Evolutionary conservation across 2,329 filamentous ascomycete genomes (phyloP), one percentile per base, ranked within the genome.

Genomic region (Claviceps lovelessii): DNA sequence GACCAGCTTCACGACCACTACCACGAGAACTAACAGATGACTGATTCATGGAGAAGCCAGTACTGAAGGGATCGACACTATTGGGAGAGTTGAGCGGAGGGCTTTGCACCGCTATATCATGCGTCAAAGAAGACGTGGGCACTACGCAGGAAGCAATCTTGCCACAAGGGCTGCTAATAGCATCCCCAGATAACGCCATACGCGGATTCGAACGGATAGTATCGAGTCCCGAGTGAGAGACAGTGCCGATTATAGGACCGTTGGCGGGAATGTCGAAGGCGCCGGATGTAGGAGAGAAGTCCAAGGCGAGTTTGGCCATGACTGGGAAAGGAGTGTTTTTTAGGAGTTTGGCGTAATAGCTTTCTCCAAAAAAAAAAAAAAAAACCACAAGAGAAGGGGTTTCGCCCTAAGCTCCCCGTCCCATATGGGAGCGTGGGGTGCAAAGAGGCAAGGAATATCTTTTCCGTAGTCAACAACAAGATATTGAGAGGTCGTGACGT

Each of bases 271-370:
- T 29, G n/a, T 72, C 70, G 57, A 65, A 61, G 52, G 64, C 66
- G 58, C 69, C 68, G 49, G 67, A 67, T 11, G 72, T 70, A 61
- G 72, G 63, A 62, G 74, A 73, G 33, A 72, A 70, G 58, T 75
- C 71, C 56, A 70, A 65, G 39, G 68, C 67, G 39, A 72, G 56
- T 58, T 68, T 73, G 58, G 68, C 66, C 72, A 75, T 74, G 45
- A 23, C 39, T n/a, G 28, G 17, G 19, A 23, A 23, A 23, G 23
- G 23, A 23, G 23, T 23, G 23, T 23, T 23, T 23, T 23, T 23
- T 23, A 23, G 23, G 23, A 23, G 23, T 23, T 23, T 23, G 23
- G 23, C 23, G 23, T 23, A 23, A 23, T 23, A 23, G 23, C 23
- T 23, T 23, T 3, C 23, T 23, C 23, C 23, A 23, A 23, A 23